These are phyloP conservation scores for Boletus subcaerulescens DNA, from an alignment of 768 basidiomycete species.

Conservation along the genomic window DNA sequence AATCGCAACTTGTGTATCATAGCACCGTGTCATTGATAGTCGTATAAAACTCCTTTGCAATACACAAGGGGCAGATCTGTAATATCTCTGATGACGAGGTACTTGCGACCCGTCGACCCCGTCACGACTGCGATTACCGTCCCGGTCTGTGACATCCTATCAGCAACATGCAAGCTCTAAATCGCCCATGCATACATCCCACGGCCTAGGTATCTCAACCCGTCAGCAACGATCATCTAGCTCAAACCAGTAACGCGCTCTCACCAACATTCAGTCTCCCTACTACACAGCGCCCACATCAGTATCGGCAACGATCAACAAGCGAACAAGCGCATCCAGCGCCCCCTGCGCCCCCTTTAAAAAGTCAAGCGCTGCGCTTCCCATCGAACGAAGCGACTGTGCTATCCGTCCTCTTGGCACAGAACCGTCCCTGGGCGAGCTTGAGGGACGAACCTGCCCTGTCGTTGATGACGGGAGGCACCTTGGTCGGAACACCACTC, in stretches of 20 bases:
- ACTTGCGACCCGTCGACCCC: constrained; percentile 76
- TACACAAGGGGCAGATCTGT: constrained; percentile 58
- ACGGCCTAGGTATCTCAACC: constrained; percentile 44
- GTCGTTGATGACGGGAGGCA: no score
- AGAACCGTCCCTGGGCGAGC: no score
- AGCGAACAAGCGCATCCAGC: no score
- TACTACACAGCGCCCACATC: constrained; percentile 33
- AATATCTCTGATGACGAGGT: constrained; percentile 72
- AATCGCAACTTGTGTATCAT: not conserved
- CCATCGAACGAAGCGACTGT: no score
- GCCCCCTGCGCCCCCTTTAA: no score
- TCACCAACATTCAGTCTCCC: constrained; percentile 76
- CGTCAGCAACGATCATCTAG: not conserved
- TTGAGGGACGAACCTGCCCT: no score
- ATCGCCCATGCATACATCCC: constrained; percentile 74
- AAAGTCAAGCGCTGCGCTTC: no score
- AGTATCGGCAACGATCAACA: no score
- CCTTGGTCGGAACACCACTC: no score
- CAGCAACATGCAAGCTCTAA: not conserved
- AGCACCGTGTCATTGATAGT: constrained; percentile 65
- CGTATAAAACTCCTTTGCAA: constrained; percentile 85
- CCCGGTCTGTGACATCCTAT: constrained; percentile 56
- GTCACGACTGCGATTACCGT: constrained; percentile 82
- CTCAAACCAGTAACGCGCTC: constrained; percentile 15
- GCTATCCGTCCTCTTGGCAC: no score